phyloP scores from a whole-genome alignment of 2,329 filamentous ascomycete species.

The Triangularia verruculosa region DNA sequence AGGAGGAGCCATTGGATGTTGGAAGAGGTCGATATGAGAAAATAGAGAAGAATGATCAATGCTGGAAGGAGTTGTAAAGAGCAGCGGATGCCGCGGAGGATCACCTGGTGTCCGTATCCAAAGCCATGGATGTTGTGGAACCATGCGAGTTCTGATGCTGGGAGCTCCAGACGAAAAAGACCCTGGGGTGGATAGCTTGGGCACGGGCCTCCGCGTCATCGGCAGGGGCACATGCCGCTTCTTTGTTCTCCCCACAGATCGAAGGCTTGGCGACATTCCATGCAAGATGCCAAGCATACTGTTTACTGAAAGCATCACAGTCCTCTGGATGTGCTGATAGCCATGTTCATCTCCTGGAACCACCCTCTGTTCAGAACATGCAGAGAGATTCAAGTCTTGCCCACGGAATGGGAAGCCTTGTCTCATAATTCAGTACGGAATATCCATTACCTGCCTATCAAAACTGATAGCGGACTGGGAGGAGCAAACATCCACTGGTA shows the following conservation, averaged over 20 bases:
- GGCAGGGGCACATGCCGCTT: background rate
- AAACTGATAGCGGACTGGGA: background rate
- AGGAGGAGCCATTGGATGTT: constrained; percentile 21
- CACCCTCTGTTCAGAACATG: no score
- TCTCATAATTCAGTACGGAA: no score
- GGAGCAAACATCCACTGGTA: background rate
- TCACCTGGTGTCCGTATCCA: constrained; percentile 21
- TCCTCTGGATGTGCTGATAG: no score
- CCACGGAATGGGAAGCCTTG: no score
- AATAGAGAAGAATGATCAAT: background rate
- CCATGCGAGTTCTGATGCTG: background rate
- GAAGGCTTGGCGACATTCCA: background rate
- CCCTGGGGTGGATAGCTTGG: background rate
- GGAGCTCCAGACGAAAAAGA: constrained; percentile 1
- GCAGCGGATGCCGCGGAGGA: constrained; percentile 22
- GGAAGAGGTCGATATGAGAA: background rate
- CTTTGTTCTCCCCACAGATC: background rate
- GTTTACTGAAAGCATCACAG: background rate
- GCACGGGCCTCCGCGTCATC: background rate
- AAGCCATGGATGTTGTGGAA: constrained; percentile 20
- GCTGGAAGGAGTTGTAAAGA: background rate
- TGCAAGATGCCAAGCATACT: background rate
- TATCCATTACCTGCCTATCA: background rate
- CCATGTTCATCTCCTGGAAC: background rate
- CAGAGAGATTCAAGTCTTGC: no score